A percentile compares a stretch with the other conserved stretches of the same genome.
These are phyloP conservation scores for Stereum hirsutum DNA, from an alignment of 1,284 basidiomycete species.

Conservation along the genomic window DNA sequence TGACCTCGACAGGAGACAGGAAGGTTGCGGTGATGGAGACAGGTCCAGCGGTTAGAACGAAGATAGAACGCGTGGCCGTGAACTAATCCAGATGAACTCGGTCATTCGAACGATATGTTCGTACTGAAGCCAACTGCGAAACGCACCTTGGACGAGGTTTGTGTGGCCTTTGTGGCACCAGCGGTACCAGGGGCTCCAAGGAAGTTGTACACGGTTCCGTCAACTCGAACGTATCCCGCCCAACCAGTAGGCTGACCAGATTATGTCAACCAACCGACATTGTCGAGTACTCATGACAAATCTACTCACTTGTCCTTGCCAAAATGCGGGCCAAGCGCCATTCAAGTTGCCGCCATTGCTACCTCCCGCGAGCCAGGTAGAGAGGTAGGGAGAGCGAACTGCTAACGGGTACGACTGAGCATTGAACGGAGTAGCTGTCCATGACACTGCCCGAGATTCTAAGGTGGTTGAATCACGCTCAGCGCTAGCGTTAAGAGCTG, in stretches of 20 bases:
- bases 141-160: too few species aligned
- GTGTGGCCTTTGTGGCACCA: conserved; percentile 36
- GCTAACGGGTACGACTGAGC: conserved; percentile 50
- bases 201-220: conserved; percentile 47
- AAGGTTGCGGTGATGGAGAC: conserved; percentile 58
- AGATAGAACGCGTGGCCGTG: conserved; percentile 54
- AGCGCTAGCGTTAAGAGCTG: too few species aligned
- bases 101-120: too few species aligned
- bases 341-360: conserved; percentile 22
- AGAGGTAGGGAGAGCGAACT: conserved; percentile 56
- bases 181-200: conserved; percentile 42
- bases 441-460: too few species aligned
- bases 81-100: conserved; percentile 32
- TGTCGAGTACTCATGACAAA: conserved; percentile 1
- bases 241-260: conserved; percentile 54
- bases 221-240: conserved; percentile 58
- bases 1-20: conserved; percentile 56
- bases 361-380: conserved; percentile 52
- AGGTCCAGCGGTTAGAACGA: conserved; percentile 51
- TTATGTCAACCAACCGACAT: neutral
- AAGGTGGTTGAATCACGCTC: too few species aligned
- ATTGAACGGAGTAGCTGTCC: conserved; percentile 50
- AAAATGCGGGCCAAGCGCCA: conserved; percentile 56
- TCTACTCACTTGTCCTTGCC: conserved; percentile 46
- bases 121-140: too few species aligned